Percentiles rank a stretch among this genome's conserved stretches.
Evolutionary conservation across 1,284 basidiomycete genomes (phyloP).

Genomic region (Ganoderma sp.): DNA sequence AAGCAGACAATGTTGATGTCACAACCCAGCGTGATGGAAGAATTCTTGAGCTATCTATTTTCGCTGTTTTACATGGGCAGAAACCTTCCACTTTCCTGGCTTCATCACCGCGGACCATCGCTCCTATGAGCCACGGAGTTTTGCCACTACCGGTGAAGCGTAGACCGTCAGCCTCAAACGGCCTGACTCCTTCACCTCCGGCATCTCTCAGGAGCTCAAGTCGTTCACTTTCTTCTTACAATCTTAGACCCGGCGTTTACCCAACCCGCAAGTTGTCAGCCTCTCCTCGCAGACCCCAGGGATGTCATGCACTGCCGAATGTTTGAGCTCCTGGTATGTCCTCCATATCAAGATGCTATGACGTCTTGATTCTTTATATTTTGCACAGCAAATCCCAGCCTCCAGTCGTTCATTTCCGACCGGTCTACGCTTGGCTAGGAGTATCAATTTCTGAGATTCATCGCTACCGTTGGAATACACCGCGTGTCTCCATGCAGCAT

Average conservation of each 20-base stretch:
- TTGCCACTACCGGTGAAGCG: not conserved
- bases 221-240: not conserved
- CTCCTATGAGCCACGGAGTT: not conserved
- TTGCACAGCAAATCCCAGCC: not conserved
- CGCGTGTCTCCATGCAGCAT: too few relatives aligned
- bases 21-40: not conserved
- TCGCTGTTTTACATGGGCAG: not conserved
- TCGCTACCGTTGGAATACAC: not conserved
- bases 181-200: not conserved
- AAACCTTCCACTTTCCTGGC: not conserved
- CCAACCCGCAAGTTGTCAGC: not conserved
- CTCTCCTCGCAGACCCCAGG: not conserved
- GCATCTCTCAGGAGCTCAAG: not conserved
- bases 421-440: not conserved
- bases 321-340: not conserved
- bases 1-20: not conserved
- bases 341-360: not conserved
- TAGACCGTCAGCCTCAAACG: not conserved
- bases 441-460: not conserved
- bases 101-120: not conserved
- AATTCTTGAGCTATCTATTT: not conserved
- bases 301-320: not conserved
- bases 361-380: not conserved
- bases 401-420: not conserved
- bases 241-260: not conserved